Base-by-base conservation (phyloP, 768 basidiomycete species). In the Termitomyces sp. region DNA sequence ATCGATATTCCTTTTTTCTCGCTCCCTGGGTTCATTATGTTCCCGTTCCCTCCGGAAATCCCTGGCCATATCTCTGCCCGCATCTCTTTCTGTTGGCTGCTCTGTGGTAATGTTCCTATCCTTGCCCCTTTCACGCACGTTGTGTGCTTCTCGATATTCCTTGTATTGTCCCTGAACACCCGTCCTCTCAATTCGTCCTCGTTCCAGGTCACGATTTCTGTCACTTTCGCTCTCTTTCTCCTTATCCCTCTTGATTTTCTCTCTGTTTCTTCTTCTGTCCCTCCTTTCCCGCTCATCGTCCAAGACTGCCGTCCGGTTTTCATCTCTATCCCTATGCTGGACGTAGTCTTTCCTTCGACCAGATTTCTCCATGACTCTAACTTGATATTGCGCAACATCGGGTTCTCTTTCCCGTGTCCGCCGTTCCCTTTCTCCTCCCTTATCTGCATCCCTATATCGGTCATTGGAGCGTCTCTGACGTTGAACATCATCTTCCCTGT, bases 271-370 rank as follows among this genome's bases (percentile, higher is more conserved):
- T 30, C 39, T 54, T 7, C 53, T 31, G 27, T 42, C 41, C 20
- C 37, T 54, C 24, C n/a, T 54, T 27, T 54, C 39, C 22, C 27
- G 41, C 24, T 27, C 52, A 7, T 39, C 51, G n/a, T 54, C 30
- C 6, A 20, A 42, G n/a, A 15, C 39, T 8, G 27, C 20, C 53
- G 27, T 54, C 6, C 7, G 39, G 27, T 42, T 39, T 55, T 69
- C 58, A 18, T 63, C 61, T 62, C 63, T 62, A 31, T 59, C 61
- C 34, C 64, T 52, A 30, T 71, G 69, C 46, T 65, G 69, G 34
- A 60, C 60, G 37, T 61, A 57, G 54, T 55, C 60, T 34, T 36
- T 41, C 22, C 55, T 55, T 45, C 34, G 30, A 20, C n/a, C 36
- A 22, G 20, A 27, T 48, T 31, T 63, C 41, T 57, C 62, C 47